Base-by-base conservation (phyloP, 2,329 filamentous ascomycete species). In the Ceratocystis eucalypticola region DNA sequence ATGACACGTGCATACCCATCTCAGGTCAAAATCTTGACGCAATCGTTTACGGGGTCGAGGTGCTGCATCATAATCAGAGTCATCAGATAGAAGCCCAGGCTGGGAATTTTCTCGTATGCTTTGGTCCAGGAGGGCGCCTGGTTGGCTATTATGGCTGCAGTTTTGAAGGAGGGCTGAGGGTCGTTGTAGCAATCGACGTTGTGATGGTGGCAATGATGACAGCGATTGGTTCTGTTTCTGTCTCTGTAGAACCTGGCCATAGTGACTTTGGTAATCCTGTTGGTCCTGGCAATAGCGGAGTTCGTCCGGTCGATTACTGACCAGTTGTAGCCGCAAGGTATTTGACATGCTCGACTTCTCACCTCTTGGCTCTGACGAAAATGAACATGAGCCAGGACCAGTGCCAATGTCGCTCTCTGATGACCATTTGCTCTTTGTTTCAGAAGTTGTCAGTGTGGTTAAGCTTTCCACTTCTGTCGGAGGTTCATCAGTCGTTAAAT, bases 1-100 rank as follows among this genome's bases (percentile, higher is more conserved):
- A 45, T 44, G 61, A 50, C 45, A 30, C 22, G 30, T 37, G 48
- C 62, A 41, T 64, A 64, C 62, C 62, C 62, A 64, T 5, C 55
- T n/a, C 57, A 41, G 15, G 55, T 37, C 55, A 5, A 37, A 8
- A 12, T 30, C 45, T 3, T 44, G 45, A 25, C 50, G 46, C 10
- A 64, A 20, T 15, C 62, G 62, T 64, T 64, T 64, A 22, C 30
- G 28, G 15, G 62, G 62, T 12, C 45, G 62, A 12, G 45, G 62
- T n/a, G 61, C 28, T 8, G 30, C 28, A 20, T 59, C 30, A 8
- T 30, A n/a, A n/a, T 59, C 3, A 37, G 33, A 59, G 55, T 37
- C 17, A n/a, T 59, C 28, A 8, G 55, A 20, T 6, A 37, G 28
- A 37, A 33, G 55, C 28, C 55, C 30, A 4, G n/a, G 17, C 28